Evolutionary conservation across 345 rosid genomes (phyloP).

Genomic region (Rhodamnia argentea): DNA sequence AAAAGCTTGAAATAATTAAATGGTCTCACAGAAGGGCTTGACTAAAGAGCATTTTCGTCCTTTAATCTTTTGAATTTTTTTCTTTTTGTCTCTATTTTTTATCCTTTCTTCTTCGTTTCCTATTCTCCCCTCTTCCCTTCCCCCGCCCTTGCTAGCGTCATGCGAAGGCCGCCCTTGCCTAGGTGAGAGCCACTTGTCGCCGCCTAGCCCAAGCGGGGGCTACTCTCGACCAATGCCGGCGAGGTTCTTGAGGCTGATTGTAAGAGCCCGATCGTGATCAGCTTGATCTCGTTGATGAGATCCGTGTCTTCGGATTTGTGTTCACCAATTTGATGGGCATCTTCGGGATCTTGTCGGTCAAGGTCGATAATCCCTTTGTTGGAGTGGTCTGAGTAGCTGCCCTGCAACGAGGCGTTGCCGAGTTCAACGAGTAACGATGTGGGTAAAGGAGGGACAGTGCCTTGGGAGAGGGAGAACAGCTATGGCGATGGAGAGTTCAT

Average conservation of each 20-base stretch:
- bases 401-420: slow-evolving; percentile 33
- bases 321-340: slow-evolving; percentile 12
- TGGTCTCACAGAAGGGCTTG: too few relatives aligned
- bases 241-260: slow-evolving; percentile 33
- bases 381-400: slow-evolving; percentile 71
- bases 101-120: too few relatives aligned
- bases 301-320: slow-evolving; percentile 23
- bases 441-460: slow-evolving; percentile 34
- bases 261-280: slow-evolving; percentile 29
- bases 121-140: too few relatives aligned
- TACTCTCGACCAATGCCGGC: too few relatives aligned
- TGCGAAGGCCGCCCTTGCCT: too few relatives aligned
- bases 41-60: too few relatives aligned
- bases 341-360: background rate
- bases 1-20: too few relatives aligned
- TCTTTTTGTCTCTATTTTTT: too few relatives aligned
- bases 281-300: slow-evolving; percentile 48
- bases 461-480: background rate
- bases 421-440: slow-evolving; percentile 16
- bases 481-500: slow-evolving; percentile 13
- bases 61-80: too few relatives aligned
- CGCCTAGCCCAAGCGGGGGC: too few relatives aligned
- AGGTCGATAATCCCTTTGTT: slow-evolving; percentile 50
- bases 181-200: too few relatives aligned
- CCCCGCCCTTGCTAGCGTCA: too few relatives aligned